Conservation (phyloP, 768 basidiomycete genomes). For the Pholiota microspora region DNA sequence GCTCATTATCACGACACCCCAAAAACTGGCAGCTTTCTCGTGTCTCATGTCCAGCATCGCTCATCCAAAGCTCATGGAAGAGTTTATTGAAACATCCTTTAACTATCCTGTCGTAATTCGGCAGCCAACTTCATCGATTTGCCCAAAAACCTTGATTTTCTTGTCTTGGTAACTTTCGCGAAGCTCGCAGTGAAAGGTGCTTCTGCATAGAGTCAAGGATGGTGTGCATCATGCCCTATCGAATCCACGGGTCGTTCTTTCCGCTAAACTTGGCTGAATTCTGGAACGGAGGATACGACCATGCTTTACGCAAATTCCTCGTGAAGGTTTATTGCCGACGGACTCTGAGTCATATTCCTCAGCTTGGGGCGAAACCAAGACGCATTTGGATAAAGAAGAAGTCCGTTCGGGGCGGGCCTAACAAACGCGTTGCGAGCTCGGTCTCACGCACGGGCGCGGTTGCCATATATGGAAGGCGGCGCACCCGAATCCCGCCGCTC, state of each 20-base stretch:
- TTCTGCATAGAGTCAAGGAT: not conserved
- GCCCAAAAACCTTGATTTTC: not conserved
- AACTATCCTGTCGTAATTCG: not conserved
- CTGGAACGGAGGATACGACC: not conserved
- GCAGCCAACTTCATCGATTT: not conserved
- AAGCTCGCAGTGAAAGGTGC: not conserved
- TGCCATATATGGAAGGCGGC: conserved; percentile 5
- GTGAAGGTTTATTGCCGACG: not conserved
- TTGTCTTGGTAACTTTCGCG: not conserved
- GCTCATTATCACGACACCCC: not conserved
- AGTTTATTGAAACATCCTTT: too few species aligned
- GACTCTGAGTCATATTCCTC: not conserved
- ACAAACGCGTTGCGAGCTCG: not conserved
- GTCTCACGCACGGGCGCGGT: not conserved
- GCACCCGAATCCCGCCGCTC: not conserved
- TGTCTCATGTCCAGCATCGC: too few species aligned
- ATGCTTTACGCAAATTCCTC: not conserved
- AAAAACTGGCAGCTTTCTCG: too few species aligned
- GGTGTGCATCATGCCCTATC: too few species aligned
- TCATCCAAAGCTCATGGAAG: too few species aligned
- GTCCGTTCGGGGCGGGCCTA: not conserved
- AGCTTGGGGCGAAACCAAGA: not conserved
- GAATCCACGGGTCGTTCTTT: not conserved
- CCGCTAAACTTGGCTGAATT: not conserved
- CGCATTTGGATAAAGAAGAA: not conserved